Percentiles rank a stretch among this genome's conserved stretches.
Evolutionary conservation across 345 rosid species (phyloP).

Genomic region (Gossypium rotundifolium): DNA sequence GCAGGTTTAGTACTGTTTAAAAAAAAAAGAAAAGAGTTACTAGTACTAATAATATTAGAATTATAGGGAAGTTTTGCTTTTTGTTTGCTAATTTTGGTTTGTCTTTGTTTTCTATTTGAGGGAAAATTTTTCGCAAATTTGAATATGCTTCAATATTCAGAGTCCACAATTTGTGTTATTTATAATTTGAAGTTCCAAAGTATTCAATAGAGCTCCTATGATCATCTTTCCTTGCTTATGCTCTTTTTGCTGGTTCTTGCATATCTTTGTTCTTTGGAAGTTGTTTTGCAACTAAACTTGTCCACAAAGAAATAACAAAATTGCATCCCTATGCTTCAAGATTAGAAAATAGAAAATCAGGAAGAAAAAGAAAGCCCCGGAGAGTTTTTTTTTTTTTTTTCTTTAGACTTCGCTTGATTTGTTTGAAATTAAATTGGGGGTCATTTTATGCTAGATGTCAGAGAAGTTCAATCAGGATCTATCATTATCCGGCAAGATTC

Average conservation of each 20-base stretch:
- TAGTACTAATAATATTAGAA: not conserved
- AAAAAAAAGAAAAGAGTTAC: too few species aligned
- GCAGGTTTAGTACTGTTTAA: not conserved
- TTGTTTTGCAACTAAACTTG: not conserved
- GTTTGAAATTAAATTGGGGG: not conserved
- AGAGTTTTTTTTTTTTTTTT: not conserved
- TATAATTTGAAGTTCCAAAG: not conserved
- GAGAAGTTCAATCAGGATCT: constrained; percentile 81
- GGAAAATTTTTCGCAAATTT: not conserved
- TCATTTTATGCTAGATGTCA: constrained; percentile 61
- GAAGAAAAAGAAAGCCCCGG: not conserved
- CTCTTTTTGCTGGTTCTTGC: not conserved
- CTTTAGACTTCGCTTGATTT: not conserved
- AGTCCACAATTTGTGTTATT: not conserved
- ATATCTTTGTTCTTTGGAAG: not conserved
- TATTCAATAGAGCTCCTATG: not conserved
- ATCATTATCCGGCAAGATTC: constrained; percentile 77
- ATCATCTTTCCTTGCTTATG: not conserved
- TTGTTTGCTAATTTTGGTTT: not conserved
- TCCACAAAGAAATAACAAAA: not conserved
- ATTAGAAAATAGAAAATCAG: not conserved
- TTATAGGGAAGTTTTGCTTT: not conserved
- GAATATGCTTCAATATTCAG: not conserved
- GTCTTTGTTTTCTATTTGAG: not conserved
- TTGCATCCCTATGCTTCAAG: not conserved